These are phyloP conservation scores for Triadica sebifera DNA, from an alignment of 345 rosid genomes.

Conservation along the genomic window DNA sequence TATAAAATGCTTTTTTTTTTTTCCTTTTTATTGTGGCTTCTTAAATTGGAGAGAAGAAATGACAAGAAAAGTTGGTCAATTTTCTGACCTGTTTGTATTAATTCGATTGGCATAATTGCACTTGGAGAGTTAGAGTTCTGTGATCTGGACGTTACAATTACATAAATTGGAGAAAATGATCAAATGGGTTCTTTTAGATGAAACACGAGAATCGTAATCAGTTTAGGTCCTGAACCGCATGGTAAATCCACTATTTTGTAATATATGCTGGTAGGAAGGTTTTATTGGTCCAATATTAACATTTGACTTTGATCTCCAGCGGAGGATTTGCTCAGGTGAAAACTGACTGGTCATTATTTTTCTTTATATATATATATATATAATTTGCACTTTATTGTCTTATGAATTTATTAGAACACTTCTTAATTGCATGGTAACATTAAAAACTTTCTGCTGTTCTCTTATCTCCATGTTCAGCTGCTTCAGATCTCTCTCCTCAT, in stretches of 20 bases:
- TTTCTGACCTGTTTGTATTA: neutral
- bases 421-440: neutral
- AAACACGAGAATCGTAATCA: too few species aligned
- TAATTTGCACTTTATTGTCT: neutral
- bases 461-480: neutral
- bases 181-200: neutral
- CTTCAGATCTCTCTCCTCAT: slow-evolving; percentile 25
- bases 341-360: too few species aligned
- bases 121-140: neutral
- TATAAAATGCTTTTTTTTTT: neutral
- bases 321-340: neutral
- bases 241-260: neutral
- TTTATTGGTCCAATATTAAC: neutral
- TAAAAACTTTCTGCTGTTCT: neutral
- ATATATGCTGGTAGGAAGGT: neutral
- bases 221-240: too few species aligned
- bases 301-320: neutral
- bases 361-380: too few species aligned
- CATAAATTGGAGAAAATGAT: neutral
- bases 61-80: neutral
- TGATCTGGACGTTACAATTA: neutral
- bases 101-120: neutral
- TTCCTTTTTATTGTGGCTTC: neutral
- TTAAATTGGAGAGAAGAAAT: neutral
- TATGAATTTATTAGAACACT: neutral